These are phyloP conservation scores for Ceratobasidium sp. DNA, from an alignment of 1,284 basidiomycete genomes.

Conservation along the genomic window DNA sequence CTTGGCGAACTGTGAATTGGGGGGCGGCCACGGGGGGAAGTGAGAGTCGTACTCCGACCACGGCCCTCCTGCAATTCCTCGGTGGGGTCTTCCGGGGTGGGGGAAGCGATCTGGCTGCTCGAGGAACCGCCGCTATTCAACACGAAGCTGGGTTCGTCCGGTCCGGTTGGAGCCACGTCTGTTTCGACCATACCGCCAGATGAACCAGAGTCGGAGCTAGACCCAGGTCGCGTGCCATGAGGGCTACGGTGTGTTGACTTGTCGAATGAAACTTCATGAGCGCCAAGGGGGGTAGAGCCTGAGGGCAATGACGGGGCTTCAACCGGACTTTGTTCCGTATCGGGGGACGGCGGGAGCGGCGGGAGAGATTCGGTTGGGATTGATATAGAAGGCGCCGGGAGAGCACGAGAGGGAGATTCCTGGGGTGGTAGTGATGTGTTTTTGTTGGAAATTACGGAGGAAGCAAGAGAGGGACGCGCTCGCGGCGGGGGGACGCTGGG, in stretches of 20 bases:
- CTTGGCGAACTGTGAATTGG: slow-evolving; percentile 23
- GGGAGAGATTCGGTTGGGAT: slow-evolving; percentile 5
- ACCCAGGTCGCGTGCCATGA: neutral
- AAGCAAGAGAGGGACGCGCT: neutral
- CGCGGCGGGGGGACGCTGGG: neutral
- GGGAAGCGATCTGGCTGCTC: neutral
- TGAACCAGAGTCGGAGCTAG: slow-evolving; percentile 25
- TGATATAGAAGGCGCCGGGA: neutral
- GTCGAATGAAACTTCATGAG: neutral
- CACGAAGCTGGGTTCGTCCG: slow-evolving; percentile 7
- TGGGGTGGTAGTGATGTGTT: neutral
- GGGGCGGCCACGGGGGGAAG: slow-evolving; percentile 9
- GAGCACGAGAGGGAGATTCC: neutral
- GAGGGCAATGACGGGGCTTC: neutral
- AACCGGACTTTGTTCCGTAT: slow-evolving; percentile 12
- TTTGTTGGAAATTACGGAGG: neutral
- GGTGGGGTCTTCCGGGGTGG: neutral
- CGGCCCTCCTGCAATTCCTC: neutral
- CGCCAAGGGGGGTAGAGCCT: no score
- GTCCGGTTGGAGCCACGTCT: neutral
- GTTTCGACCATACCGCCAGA: slow-evolving; percentile 27
- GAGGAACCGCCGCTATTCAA: slow-evolving; percentile 26
- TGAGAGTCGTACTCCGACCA: neutral
- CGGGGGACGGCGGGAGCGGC: slow-evolving; percentile 23
- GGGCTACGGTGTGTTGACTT: neutral